Base-by-base conservation (phyloP, 2,329 filamentous ascomycete species). In the Sporothrix luriei region DNA sequence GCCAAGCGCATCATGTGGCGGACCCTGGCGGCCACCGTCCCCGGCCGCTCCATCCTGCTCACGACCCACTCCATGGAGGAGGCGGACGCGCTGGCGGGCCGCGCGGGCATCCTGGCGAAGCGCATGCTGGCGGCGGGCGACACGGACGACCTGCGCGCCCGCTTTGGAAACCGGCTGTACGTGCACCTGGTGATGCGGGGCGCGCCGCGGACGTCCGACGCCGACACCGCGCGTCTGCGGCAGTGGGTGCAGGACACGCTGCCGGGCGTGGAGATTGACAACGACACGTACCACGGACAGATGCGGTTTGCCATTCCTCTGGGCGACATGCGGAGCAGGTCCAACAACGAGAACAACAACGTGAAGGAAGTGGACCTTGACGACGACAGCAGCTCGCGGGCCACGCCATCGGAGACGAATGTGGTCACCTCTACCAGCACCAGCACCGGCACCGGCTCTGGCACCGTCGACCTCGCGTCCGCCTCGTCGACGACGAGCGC, bases 31-130 rank as follows among this genome's bases (percentile, higher is more conserved):
- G 85, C 88, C 1, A 89, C 94, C 3, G 89, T 90, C 0, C 86
- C 88, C 0, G 93, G 93, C 0, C 87, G 94, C n/a, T 91, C 90
- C 0, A 87, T 97, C 19, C 83, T 98, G 1, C 85, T 98, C 21
- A 97, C 94, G 0, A 97, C 94, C 0, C 94, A 98, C 78, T 92
- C 88, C 64, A 97, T 97, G 93, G 94, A 97, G 78, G 94, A 97
- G 80, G 94, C 94, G 0, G 93, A 97, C 76, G 93, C 93, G 0
- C 84, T 98, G 2, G 94, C 94, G 0, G 88, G 88, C 40, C 86
- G 93, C 1, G 93, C 91, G 0, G 94, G 93, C 14, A 97, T 98
- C 74, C 88, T 98, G 80, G 92, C 93, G 10, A 86, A 87, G 74
- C 85, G 89, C 43, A 96, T 97, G 93, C 84, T 97, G 26, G 94